Base-by-base conservation (phyloP, 1,284 basidiomycete species). In the Pascua guehoae region DNA sequence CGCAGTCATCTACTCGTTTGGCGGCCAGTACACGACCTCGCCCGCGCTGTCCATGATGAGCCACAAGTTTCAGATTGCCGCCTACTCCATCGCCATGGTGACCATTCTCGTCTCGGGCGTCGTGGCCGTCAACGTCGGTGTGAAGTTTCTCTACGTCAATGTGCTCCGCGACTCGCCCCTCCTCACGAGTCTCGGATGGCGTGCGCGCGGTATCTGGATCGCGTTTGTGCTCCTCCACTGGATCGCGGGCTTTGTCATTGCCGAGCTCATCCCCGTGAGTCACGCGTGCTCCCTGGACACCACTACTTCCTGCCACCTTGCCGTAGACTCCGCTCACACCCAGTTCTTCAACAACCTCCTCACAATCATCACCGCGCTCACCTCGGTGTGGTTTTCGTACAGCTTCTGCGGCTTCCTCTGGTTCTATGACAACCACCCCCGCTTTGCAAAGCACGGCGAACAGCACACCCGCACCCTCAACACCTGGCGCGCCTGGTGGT, bases 361-460 rank as follows among this genome's bases (percentile, higher is more conserved):
- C 37, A 73, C 70, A 36, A 71, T 75, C 56, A 66, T 74, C 49
- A 69, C 67, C 14, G 62, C 68, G 39, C 57, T 75, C 41, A 72
- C 71, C 66, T 69, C 66, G 24, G 68, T 68, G 5, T 72, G 72
- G 72, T 73, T 70, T 62, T 64, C 68, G 17, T 73, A 63, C 50
- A 72, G 72, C 43, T 58, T 65, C n/a, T 61, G 64, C 14, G 69
- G 68, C 48, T 61, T 75, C 51, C 65, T 69, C 40, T 71, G 68
- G 66, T 64, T 69, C 58, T 66, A 66, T 57, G 58, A 63, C 40
- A 45, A 53, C 41, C 53, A 54, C 45, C 65, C 65, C n/a, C 53
- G 40, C 36, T 59, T 61, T 38, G 50, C 51, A 32, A 32, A 32
- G 24, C 24, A 3, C 15, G 18, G 48, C 39, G 47, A 48, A 15